Base-by-base conservation (phyloP, 495 filamentous ascomycete genomes). In the Podospora bellae-mahoneyi region DNA sequence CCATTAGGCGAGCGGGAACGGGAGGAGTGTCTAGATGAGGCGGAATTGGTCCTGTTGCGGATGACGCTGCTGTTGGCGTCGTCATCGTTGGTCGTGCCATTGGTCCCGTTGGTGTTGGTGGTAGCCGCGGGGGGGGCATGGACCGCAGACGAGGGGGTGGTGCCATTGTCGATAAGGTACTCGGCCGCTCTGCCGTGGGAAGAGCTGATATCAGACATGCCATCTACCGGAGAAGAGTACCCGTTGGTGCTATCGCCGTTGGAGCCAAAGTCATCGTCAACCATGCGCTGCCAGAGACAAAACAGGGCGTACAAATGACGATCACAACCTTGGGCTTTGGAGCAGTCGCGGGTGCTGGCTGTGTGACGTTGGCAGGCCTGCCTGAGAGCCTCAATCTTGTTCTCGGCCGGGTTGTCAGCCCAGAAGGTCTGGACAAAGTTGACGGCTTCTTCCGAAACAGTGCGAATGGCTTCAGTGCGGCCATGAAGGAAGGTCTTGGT, bases 351-450 rank as follows among this genome's bases (percentile, higher is more conserved):
- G 9, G 95, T 99, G 62, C 83, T 90, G 53, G 85, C 84, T 10
- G 89, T 87, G 74, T 99, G 95, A 56, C 88, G 90, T 73, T 92
- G 85, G 70, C 91, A 92, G 16, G 95, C 95, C 74, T 89, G 90
- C 60, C 88, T 87, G 4, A 99, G 85, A 0, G 93, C 87, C 2
- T 96, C 91, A 10, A 97, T 85, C 80, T 99, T 99, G 26, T 88
- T 77, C 62, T 89, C 84, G 2, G 92, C 83, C 3, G 92, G 90
- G 68, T 93, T 90, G 64, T 97, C 96, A 20, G 87, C 94, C 92
- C 95, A 99, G 83, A 99, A 99, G 19, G 91, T 92, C 74, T 89
- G 90, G 34, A 98, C 91, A 72, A 97, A 99, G 67, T 95, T 87
- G 26, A 91, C 84, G 7, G 88, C 87, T 68, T 95, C 93, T 4